Conservation (phyloP, 306 rosid genomes). For the Vigna mungo region DNA sequence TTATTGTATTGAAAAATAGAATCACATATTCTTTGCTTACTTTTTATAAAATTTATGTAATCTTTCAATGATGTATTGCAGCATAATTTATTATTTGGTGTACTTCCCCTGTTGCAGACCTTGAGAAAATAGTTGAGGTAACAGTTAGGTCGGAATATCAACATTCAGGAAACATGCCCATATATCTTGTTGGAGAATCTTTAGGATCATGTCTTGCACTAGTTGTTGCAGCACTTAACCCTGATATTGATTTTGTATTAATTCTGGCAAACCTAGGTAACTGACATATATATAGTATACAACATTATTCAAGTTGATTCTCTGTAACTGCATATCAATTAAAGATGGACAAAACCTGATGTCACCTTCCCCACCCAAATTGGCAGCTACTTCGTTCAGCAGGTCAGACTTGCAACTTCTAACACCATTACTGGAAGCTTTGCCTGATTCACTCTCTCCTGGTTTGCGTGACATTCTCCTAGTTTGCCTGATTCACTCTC, state of each 20-base stretch:
- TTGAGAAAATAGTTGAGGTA: slow-evolving; percentile 75
- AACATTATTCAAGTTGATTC: slow-evolving; percentile 34
- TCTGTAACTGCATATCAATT: slow-evolving; percentile 27
- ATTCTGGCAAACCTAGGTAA: slow-evolving; percentile 87
- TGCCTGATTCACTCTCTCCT: slow-evolving; percentile 60
- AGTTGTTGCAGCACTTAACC: slow-evolving; percentile 79
- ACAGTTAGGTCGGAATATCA: slow-evolving; percentile 63
- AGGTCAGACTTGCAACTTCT: slow-evolving; percentile 66
- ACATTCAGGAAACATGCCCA: slow-evolving; percentile 71
- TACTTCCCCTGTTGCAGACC: slow-evolving; percentile 56
- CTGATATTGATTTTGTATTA: slow-evolving; percentile 80
- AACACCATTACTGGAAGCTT: slow-evolving; percentile 64
- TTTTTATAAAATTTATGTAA: slow-evolving; percentile 30
- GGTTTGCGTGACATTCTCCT: slow-evolving; percentile 57
- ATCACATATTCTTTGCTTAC: no score
- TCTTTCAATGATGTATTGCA: slow-evolving; percentile 13
- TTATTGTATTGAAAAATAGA: no score
- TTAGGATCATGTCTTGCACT: slow-evolving; percentile 90
- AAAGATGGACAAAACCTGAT: slow-evolving; percentile 12
- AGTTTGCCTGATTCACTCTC: no score
- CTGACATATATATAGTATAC: slow-evolving; percentile 4
- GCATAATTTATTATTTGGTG: slow-evolving; percentile 24
- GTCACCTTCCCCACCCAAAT: slow-evolving; percentile 42
- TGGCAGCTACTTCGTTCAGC: slow-evolving; percentile 77
- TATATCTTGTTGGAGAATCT: slow-evolving; percentile 87